Evolutionary conservation across 371 early-diverging fungal species (phyloP), one percentile per base, ranked within the genome.

Genomic region (Mortierella sp.): DNA sequence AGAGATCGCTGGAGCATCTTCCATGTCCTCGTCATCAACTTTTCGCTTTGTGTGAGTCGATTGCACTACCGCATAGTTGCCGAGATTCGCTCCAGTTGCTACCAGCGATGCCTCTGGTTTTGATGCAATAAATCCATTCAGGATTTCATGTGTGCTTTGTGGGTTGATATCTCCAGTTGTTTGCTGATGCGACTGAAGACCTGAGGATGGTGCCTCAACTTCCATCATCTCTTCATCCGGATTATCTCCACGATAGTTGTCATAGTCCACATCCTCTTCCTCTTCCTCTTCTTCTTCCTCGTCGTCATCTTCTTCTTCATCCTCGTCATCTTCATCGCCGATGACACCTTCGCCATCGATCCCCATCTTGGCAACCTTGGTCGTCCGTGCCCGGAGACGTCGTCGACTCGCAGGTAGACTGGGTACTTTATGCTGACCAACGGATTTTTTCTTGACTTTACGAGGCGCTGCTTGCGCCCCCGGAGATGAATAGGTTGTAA

Each of bases 11-110:
- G 73, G 70, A 5, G 63, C 63, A 52, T 80, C 81, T 36, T 80
- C 81, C 81, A 80, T 80, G 33, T 80, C 71, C 45, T 80, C 81
- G 36, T 80, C 81, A 9, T 74, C 81, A 43, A 80, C 81, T 55
- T 80, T 80, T 24, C 81, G 71, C 48, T 80, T 80, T 41, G 71
- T 70, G 52, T 80, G 71, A n/a, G 40, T 53, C 33, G 65, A n/a
- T 21, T 62, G 63, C 10, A 21, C 60, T 24, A 9, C 50, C 16
- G 33, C 19, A 22, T 52, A 50, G 24, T 38, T 45, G 19, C 19
- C 63, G 24, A 47, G 28, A 8, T 55, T 63, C 2, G 22, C 33
- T 6, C 53, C 59, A 28, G 32, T 36, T 0, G 36, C 24, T 19
- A 65, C 43, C 32, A 69, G 15, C 1, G 77, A 62, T 1, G 63